phyloP scores from a whole-genome alignment of 2,329 filamentous ascomycete genomes.

The Penicillium sclerotiorum region DNA sequence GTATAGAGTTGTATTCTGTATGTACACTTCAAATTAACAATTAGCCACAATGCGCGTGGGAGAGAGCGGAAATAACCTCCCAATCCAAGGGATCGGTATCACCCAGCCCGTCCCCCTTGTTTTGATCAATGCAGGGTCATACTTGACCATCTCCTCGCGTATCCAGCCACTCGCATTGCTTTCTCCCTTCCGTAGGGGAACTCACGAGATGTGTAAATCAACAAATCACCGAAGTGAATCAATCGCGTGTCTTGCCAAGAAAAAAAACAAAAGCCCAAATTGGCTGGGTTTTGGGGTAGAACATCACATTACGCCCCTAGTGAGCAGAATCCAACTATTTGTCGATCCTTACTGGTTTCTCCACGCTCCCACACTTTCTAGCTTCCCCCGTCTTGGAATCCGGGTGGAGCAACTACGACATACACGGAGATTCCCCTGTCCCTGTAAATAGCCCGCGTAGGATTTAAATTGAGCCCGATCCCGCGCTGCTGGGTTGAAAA shows the following conservation, averaged over 20 bases:
- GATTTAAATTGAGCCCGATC: slow-evolving; percentile 1
- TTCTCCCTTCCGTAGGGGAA: slow-evolving; percentile 4
- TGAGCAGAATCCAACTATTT: slow-evolving; percentile 3
- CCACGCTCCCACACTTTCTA: slow-evolving; percentile 6
- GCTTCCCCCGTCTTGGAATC: slow-evolving; percentile 6
- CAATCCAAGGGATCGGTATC: background rate
- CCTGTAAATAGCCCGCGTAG: background rate
- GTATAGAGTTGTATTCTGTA: no score
- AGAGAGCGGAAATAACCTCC: no score
- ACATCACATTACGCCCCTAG: slow-evolving; percentile 1
- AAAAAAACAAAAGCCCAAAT: background rate
- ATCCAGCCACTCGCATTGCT: slow-evolving; percentile 10
- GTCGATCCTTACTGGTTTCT: slow-evolving; percentile 13
- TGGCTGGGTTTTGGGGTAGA: background rate
- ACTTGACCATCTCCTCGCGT: slow-evolving; percentile 7
- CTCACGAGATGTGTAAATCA: background rate
- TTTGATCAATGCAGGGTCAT: background rate
- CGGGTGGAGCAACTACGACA: slow-evolving; percentile 2
- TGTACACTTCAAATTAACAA: no score
- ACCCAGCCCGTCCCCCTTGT: background rate
- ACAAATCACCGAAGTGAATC: slow-evolving; percentile 1
- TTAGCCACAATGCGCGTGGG: no score
- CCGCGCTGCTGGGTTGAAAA: no score
- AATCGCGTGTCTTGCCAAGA: background rate
- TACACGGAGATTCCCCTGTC: background rate